Base-by-base conservation (phyloP, 2,329 filamentous ascomycete genomes). In the Arthrobotrys iridis region DNA sequence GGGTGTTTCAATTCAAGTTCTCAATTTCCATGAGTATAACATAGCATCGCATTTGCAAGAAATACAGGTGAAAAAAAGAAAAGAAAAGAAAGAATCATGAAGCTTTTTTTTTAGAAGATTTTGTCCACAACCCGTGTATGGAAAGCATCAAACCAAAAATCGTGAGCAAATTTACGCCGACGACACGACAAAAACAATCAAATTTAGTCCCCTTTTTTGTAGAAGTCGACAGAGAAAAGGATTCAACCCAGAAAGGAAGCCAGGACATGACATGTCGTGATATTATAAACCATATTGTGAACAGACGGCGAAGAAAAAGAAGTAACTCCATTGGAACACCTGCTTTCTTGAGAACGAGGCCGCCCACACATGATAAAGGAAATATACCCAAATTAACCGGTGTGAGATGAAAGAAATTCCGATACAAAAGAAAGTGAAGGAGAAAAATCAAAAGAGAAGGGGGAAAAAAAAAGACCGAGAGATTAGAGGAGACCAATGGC, bases 341-440 rank as follows among this genome's bases (percentile, higher is more conserved):
- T 74, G 68, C 62, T 74, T 74, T 66, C 68, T 74, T 74, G 68
- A 74, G 68, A 74, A 73, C 59, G 52, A 74, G 55, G 62, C 68
- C 68, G 68, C 68, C 68, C 68, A 74, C 68, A 66, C 60, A 74
- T 60, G 68, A 73, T 66, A 66, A 66, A 74, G 52, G 46, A 65
- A 66, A 74, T 60, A 52, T 45, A 60, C 68, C 68, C 68, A 74
- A 73, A 74, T 74, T 74, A 74, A 74, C 68, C 60, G 60, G 68
- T 62, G 68, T 62, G 68, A 55, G 68, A 74, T 65, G 50, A 72
- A 52, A 45, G 64, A 68, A 52, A 57, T 43, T 58, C 66, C 52
- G 66, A 74, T 60, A 66, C 68, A 63, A 65, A 74, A 46, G 15
- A 55, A 59, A 65, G 11, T 15, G 24, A 55, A 52, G 26, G 11